A percentile compares a stretch with the other conserved stretches of the same genome.
Conservation (phyloP, 345 rosid genomes). For the Lepidium aucheri region DNA sequence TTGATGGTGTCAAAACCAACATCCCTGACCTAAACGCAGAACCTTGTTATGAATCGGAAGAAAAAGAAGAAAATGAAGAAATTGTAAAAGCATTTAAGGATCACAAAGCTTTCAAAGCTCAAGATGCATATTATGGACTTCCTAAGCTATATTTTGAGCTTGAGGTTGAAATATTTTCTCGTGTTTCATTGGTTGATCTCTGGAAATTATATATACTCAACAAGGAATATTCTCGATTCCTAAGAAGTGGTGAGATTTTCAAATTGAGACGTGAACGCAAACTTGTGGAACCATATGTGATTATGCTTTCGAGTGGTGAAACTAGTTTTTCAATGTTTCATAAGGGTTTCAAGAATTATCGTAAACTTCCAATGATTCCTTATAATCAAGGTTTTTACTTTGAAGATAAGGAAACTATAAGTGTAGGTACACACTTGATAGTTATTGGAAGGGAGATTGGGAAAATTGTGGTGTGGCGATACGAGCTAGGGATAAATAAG, state of each 20-base stretch:
- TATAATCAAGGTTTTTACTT: slow-evolving; percentile 40
- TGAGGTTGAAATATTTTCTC: background rate
- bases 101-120: background rate
- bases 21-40: background rate
- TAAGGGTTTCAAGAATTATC: slow-evolving; percentile 32
- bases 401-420: slow-evolving; percentile 61
- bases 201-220: background rate
- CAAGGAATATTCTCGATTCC: background rate
- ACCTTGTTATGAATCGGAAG: background rate
- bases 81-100: background rate
- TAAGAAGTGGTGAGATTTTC: background rate
- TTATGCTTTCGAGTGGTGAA: background rate
- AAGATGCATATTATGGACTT: background rate
- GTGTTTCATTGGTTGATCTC: background rate
- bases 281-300: background rate
- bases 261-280: background rate
- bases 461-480: background rate
- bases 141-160: background rate
- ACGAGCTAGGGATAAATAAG: background rate
- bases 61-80: background rate
- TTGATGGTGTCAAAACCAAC: background rate
- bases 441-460: background rate
- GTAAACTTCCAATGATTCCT: slow-evolving; percentile 54
- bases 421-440: slow-evolving; percentile 46
- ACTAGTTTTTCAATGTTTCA: background rate